Base-by-base conservation (phyloP, 345 rosid genomes). In the Combretum micranthum region DNA sequence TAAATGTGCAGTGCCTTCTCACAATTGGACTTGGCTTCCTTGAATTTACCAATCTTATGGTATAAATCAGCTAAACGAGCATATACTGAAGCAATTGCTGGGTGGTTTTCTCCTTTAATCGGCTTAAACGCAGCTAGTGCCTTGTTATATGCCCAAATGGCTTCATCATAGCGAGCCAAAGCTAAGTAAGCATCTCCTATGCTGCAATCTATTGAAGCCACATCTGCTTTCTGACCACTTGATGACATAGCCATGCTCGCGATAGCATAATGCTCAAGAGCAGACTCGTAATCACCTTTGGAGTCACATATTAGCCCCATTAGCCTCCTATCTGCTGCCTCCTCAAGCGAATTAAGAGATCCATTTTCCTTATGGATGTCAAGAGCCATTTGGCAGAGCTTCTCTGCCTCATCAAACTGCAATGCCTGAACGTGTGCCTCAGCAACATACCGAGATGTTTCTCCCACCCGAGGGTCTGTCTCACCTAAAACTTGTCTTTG, bases 391-490 rank as follows among this genome's bases (percentile, higher is more conserved):
- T 73, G 76, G 52, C 94, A 93, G 43, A 89, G 73, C 67, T 73
- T 87, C 52, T 80, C 83, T 0, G 96, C 96, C 69, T 93, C 90
- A 46, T 85, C 83, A 18, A 89, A 87, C 53, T 87, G 92, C 80
- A 89, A 61, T 47, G 97, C 91, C 62, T 93, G 96, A 62, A 83
- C 81, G 68, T 93, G 80, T 51, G 92, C 96, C 73, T 92, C 97
- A 1, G 99, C 87, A 26, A 88, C 64, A 57, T 84, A 89, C 15
- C 90, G 65, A 66, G 88, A 86, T 11, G 95, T 89, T 72, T 86
- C 96, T 0, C 89, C 94, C 37, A 86, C 83, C 60, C 93, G 67
- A 23, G 74, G 82, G 57, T 92, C 93, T 0, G 76, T 64, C 42
- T 83, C 86, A 50, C 99, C 98, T 72, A 92, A 70, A 46, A 77